phyloP scores from a whole-genome alignment of 139 green algal genomes.

The Chlorella sp. region DNA sequence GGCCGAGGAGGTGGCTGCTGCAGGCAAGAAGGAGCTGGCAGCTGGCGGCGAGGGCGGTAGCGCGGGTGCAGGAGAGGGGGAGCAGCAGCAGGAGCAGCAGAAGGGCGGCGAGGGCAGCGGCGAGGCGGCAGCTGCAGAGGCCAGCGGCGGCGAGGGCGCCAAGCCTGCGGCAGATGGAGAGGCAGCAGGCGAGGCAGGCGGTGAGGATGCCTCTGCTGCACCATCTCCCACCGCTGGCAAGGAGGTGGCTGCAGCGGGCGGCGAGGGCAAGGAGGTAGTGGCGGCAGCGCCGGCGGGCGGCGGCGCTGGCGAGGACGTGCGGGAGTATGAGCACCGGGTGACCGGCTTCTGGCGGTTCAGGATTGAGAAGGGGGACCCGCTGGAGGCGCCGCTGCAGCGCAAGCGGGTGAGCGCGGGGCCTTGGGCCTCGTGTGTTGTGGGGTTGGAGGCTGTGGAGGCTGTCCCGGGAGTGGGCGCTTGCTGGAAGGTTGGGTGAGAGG shows the following conservation, averaged over 20 bases:
- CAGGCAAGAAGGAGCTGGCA: neutral
- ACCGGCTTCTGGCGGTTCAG: constrained; percentile 64
- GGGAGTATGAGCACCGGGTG: constrained; percentile 50
- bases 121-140: constrained; percentile 35
- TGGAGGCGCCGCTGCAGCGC: constrained; percentile 67
- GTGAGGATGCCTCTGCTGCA: neutral
- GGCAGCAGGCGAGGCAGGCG: neutral
- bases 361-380: constrained; percentile 61
- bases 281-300: neutral
- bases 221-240: neutral
- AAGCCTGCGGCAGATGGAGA: constrained; percentile 3
- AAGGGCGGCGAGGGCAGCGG: neutral
- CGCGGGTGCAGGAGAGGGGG: neutral
- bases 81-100: constrained; percentile 3
- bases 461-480: neutral
- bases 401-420: constrained; percentile 38
- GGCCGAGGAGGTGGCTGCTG: neutral
- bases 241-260: neutral
- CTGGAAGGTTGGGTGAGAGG: neutral
- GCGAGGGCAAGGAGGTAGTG: neutral
- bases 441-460: neutral
- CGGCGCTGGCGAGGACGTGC: neutral
- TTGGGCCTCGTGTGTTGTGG: neutral
- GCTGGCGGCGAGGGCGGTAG: constrained; percentile 23
- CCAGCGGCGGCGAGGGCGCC: constrained; percentile 23